A percentile compares a stretch with the other conserved stretches of the same genome.
phyloP scores from a whole-genome alignment of 2,329 filamentous ascomycete species.

The Calonectria honghensis region DNA sequence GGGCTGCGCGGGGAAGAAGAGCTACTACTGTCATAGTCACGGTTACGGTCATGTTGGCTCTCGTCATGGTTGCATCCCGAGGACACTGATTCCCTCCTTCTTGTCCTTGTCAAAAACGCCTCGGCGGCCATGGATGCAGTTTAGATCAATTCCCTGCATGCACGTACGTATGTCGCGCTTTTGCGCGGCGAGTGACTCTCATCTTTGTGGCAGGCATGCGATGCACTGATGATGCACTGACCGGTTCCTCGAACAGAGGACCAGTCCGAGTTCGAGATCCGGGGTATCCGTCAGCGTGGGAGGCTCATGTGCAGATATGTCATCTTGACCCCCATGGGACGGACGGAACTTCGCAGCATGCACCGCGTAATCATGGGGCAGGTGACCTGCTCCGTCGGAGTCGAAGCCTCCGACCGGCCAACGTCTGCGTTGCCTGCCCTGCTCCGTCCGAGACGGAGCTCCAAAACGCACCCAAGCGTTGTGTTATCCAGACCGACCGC shows the following conservation, averaged over 20 bases:
- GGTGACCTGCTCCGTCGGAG: slow-evolving; percentile 24
- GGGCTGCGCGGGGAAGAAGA: slow-evolving; percentile 17
- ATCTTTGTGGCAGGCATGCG: slow-evolving; percentile 7
- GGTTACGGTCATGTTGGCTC: neutral
- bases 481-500: slow-evolving; percentile 1
- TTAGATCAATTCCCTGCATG: neutral
- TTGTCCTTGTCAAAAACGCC: neutral
- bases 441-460: slow-evolving; percentile 16
- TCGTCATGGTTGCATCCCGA: slow-evolving; percentile 35
- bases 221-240: slow-evolving; percentile 20
- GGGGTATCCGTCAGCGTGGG: slow-evolving; percentile 34
- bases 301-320: slow-evolving; percentile 35
- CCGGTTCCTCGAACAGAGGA: slow-evolving; percentile 10
- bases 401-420: slow-evolving; percentile 19
- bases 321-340: slow-evolving; percentile 26
- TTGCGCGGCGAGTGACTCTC: neutral
- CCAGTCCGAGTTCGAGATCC: slow-evolving; percentile 22
- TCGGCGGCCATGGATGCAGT: slow-evolving; percentile 18
- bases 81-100: neutral
- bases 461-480: slow-evolving; percentile 18
- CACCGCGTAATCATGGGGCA: slow-evolving; percentile 22
- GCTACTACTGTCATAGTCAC: neutral
- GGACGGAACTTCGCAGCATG: neutral
- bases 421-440: neutral
- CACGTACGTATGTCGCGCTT: slow-evolving; percentile 34